Percentiles rank a stretch among this genome's conserved stretches.
Evolutionary conservation across 2,329 filamentous ascomycete species (phyloP).

Genomic region (Ophiostoma sp.): DNA sequence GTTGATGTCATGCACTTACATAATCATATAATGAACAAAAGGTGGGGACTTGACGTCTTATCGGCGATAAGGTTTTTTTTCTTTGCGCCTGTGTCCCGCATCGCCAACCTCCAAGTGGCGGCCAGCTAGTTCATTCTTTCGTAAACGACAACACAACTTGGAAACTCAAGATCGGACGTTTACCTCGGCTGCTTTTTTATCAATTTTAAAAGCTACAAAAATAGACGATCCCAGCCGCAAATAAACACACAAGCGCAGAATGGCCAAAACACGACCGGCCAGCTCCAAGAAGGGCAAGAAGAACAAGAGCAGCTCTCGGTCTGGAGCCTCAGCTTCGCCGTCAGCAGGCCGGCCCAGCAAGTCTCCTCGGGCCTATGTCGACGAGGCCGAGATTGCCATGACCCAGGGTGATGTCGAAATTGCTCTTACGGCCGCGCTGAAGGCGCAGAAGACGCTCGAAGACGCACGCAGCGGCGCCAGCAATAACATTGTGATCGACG

Average conservation of each 20-base stretch:
- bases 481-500: conserved; percentile 23
- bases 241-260: neutral
- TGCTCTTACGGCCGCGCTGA: conserved; percentile 38
- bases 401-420: conserved; percentile 33
- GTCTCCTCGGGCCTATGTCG: conserved; percentile 30
- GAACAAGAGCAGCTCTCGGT: conserved; percentile 8
- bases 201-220: neutral
- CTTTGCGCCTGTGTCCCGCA: conserved; percentile 10
- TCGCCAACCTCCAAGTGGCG: neutral
- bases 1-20: neutral
- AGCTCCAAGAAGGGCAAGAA: conserved; percentile 24
- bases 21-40: neutral
- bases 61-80: conserved; percentile 24
- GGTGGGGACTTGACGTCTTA: conserved; percentile 12
- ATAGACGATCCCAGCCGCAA: no score
- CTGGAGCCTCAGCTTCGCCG: conserved; percentile 4
- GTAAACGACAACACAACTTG: no score
- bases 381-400: conserved; percentile 33
- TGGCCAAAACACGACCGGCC: conserved; percentile 26
- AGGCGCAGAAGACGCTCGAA: conserved; percentile 17
- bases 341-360: conserved; percentile 16
- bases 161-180: no score
- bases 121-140: neutral
- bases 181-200: no score
- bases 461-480: conserved; percentile 25